Percentiles rank a stretch among this genome's conserved stretches.
These are phyloP conservation scores for Chlorokybus atmophyticus DNA, from an alignment of 139 green algal species.

Conservation along the genomic window DNA sequence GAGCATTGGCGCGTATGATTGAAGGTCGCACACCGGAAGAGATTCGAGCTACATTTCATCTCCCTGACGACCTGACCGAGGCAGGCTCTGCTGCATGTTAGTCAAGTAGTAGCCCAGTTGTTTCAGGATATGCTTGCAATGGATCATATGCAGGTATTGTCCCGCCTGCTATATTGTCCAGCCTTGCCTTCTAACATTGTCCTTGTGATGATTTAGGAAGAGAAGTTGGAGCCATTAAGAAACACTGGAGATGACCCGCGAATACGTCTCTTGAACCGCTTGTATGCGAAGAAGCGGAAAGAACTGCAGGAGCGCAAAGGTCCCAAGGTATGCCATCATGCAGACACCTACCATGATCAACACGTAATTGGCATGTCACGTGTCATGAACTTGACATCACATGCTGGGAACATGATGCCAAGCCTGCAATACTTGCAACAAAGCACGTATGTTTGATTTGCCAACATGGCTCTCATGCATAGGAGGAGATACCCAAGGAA, in stretches of 20 bases:
- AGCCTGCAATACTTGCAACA: background rate
- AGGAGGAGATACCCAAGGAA: background rate
- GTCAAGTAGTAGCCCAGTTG: background rate
- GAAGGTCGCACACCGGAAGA: conserved; percentile 55
- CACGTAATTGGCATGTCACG: background rate
- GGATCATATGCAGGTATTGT: background rate
- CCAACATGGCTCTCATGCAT: background rate
- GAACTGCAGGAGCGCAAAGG: conserved; percentile 35
- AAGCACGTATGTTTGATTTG: background rate
- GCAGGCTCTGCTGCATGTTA: conserved; percentile 1
- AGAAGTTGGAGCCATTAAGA: conserved; percentile 61
- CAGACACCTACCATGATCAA: background rate
- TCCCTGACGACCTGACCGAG: conserved; percentile 56
- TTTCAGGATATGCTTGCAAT: background rate
- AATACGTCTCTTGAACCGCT: conserved; percentile 53
- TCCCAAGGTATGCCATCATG: conserved; percentile 9
- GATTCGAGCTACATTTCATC: conserved; percentile 46
- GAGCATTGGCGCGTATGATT: conserved; percentile 51
- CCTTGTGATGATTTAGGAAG: conserved; percentile 33
- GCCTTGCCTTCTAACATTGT: background rate
- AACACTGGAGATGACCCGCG: conserved; percentile 39
- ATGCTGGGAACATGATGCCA: conserved; percentile 1
- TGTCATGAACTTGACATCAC: background rate
- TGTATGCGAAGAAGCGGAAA: conserved; percentile 55
- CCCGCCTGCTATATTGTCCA: background rate